phyloP scores from a whole-genome alignment of 1,139 yeast genomes.

The Candida tunisiensis region DNA sequence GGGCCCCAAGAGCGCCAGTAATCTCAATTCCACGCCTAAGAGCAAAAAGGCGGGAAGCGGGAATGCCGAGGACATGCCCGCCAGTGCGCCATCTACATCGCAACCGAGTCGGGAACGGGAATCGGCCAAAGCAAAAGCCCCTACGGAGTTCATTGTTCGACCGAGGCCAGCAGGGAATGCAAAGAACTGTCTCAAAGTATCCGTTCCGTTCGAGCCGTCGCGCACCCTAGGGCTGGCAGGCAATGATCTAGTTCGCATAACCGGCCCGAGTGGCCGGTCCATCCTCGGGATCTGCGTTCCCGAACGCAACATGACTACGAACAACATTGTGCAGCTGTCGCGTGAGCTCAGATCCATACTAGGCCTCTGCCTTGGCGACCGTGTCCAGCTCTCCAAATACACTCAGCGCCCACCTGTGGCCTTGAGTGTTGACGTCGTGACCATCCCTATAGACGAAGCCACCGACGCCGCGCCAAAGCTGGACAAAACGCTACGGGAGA shows the following conservation, averaged over 20 bases:
- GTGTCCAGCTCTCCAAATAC: not conserved
- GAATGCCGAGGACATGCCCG: not conserved
- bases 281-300: not conserved
- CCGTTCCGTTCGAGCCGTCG: not conserved
- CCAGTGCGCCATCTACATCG: not conserved
- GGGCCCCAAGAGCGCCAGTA: no score
- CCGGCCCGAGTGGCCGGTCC: not conserved
- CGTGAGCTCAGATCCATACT: no score
- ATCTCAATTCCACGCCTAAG: conserved; percentile 1
- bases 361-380: not conserved
- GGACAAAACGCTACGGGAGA: not conserved
- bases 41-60: not conserved
- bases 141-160: not conserved
- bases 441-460: not conserved
- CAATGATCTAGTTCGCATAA: not conserved
- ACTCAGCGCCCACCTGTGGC: not conserved
- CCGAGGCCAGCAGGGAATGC: not conserved
- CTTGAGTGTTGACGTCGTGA: not conserved
- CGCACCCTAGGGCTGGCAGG: not conserved
- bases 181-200: not conserved
- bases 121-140: not conserved
- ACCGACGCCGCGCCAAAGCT: no score
- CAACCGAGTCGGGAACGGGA: no score
- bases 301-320: not conserved
- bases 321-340: not conserved